Conservation (phyloP, 495 filamentous ascomycete species). For the Polyplosphaeria fusca region DNA sequence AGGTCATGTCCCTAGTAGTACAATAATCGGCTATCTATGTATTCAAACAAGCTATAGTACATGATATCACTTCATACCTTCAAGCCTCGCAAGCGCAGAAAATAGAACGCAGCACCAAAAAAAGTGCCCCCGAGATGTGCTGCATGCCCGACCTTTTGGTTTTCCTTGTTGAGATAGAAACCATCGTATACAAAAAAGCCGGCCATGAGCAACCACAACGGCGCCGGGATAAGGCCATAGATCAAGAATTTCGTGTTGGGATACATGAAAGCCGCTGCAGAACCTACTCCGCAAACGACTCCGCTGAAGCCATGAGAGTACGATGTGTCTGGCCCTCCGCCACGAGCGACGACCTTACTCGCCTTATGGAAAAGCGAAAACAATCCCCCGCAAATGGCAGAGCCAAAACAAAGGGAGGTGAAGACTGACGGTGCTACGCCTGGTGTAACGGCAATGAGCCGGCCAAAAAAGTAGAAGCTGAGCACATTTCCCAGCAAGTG, state of each 20-base stretch:
- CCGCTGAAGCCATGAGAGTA: constrained; percentile 37
- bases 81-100: constrained; percentile 1
- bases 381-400: constrained; percentile 28
- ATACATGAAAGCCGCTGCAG: constrained; percentile 27
- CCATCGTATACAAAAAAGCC: constrained; percentile 37
- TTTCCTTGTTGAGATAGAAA: constrained; percentile 27
- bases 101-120: constrained; percentile 37
- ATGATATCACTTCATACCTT: neutral
- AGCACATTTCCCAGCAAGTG: constrained; percentile 38
- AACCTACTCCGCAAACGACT: constrained; percentile 37
- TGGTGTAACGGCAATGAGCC: constrained; percentile 27
- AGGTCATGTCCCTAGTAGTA: too few relatives aligned
- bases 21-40: too few relatives aligned
- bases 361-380: constrained; percentile 11
- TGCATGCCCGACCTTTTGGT: constrained; percentile 31
- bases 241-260: constrained; percentile 23
- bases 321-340: neutral
- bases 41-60: too few relatives aligned
- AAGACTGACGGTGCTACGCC: constrained; percentile 18
- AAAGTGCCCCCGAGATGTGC: constrained; percentile 40
- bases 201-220: constrained; percentile 32
- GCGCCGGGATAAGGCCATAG: constrained; percentile 36
- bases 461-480: constrained; percentile 32
- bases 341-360: neutral
- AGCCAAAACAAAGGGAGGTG: constrained; percentile 29